These are phyloP conservation scores for Lichtheimia ramosa DNA, from an alignment of 371 early-diverging fungal genomes.

Conservation along the genomic window DNA sequence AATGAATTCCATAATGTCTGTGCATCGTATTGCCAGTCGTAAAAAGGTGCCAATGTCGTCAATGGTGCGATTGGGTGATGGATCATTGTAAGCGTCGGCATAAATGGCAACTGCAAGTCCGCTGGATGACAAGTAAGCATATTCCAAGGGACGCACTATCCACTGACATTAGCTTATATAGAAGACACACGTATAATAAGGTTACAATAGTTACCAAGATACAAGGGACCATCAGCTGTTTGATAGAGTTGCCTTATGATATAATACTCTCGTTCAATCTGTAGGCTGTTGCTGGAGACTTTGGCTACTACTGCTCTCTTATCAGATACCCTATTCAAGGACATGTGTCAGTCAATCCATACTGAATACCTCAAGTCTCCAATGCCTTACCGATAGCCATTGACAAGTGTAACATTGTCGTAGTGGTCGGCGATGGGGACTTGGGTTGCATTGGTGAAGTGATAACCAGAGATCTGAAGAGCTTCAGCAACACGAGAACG, in stretches of 20 bases:
- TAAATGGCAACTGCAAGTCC: constrained; percentile 39
- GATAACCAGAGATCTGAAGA: constrained; percentile 41
- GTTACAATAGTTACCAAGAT: background rate
- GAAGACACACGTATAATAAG: no score
- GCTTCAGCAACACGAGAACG: no score
- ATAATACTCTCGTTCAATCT: constrained; percentile 42
- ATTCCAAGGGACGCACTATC: constrained; percentile 42
- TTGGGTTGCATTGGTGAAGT: constrained; percentile 24
- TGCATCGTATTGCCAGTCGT: constrained; percentile 44
- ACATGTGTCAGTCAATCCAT: background rate
- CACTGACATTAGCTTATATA: background rate
- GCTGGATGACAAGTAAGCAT: constrained; percentile 27
- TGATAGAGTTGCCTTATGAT: constrained; percentile 38
- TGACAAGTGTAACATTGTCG: constrained; percentile 37
- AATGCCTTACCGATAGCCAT: constrained; percentile 32
- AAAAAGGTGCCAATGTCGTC: constrained; percentile 43
- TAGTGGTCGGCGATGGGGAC: constrained; percentile 28
- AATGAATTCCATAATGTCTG: constrained; percentile 44
- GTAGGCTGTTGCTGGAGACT: constrained; percentile 31
- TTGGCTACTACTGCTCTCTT: constrained; percentile 42
- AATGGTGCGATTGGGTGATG: background rate
- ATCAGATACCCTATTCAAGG: constrained; percentile 33
- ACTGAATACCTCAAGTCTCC: background rate
- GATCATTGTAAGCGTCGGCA: constrained; percentile 30
- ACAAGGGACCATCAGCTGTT: constrained; percentile 28